A percentile compares a stretch with the other conserved stretches of the same genome.
Conservation (phyloP, 2,329 filamentous ascomycete genomes). For the Xylaria sp. region DNA sequence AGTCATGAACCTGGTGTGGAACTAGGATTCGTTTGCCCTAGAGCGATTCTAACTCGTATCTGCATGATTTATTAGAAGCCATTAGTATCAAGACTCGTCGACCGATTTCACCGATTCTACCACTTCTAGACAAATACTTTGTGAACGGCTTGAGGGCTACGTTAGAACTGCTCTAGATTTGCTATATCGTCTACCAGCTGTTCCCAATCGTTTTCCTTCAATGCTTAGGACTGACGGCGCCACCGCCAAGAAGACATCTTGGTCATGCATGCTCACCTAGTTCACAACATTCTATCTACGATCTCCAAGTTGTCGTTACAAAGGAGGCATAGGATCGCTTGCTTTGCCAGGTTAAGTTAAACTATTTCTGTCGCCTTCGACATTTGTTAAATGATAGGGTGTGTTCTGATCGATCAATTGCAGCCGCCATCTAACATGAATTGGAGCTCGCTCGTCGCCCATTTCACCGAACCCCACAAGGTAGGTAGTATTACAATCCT, state of each 20-base stretch:
- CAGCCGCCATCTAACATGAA: not conserved
- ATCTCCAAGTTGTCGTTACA: not conserved
- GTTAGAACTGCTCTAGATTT: not conserved
- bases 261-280: not conserved
- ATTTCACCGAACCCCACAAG: constrained; percentile 13
- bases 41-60: too few species aligned
- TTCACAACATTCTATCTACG: not conserved
- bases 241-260: not conserved
- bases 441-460: not conserved
- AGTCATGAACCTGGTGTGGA: too few species aligned
- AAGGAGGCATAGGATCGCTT: not conserved
- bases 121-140: too few species aligned
- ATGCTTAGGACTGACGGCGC: not conserved
- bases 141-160: too few species aligned
- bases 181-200: too few species aligned
- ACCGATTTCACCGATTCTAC: too few species aligned
- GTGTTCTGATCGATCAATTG: not conserved
- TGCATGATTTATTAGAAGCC: too few species aligned
- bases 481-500: constrained; percentile 12
- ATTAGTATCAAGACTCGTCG: too few species aligned
- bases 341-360: too few species aligned
- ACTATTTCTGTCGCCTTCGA: too few species aligned
- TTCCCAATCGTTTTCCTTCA: not conserved
- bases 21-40: too few species aligned
- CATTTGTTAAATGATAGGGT: too few species aligned